These are phyloP conservation scores for Stenocarpella maydis DNA, from an alignment of 2,329 filamentous ascomycete genomes.

Conservation along the genomic window DNA sequence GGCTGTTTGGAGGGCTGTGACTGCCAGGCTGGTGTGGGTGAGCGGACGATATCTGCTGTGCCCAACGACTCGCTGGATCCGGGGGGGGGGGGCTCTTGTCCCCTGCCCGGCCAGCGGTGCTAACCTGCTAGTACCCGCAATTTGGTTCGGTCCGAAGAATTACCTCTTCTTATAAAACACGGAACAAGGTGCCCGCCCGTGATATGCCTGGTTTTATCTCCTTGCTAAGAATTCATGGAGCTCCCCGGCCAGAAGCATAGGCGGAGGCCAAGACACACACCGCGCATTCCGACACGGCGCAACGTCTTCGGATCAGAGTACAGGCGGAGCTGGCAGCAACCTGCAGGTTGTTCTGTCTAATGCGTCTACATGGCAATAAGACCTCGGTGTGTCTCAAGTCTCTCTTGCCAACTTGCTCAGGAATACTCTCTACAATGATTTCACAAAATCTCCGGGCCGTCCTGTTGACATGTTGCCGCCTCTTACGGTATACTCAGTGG, in stretches of 20 bases:
- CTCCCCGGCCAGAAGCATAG: neutral
- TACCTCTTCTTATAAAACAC: neutral
- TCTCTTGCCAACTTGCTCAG: neutral
- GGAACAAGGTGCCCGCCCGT: neutral
- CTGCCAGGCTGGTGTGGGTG: neutral
- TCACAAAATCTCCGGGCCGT: neutral
- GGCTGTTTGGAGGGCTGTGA: neutral
- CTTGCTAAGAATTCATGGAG: neutral
- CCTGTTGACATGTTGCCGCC: neutral
- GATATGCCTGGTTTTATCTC: neutral
- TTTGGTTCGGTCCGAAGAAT: neutral
- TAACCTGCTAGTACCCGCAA: neutral
- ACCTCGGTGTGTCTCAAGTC: neutral
- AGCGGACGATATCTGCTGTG: neutral
- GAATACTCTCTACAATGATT: too few relatives aligned
- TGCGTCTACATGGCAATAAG: conserved; percentile 7
- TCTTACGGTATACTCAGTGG: conserved; percentile 34
- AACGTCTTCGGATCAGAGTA: neutral
- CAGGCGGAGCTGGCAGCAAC: neutral
- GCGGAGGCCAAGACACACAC: too few relatives aligned
- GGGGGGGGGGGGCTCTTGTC: neutral
- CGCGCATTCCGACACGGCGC: neutral
- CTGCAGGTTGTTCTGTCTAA: neutral
- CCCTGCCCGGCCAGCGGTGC: neutral
- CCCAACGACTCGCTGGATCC: neutral